Conservation (phyloP, 169 alveolate genomes). For the Cryptosporidium xiaoi region DNA sequence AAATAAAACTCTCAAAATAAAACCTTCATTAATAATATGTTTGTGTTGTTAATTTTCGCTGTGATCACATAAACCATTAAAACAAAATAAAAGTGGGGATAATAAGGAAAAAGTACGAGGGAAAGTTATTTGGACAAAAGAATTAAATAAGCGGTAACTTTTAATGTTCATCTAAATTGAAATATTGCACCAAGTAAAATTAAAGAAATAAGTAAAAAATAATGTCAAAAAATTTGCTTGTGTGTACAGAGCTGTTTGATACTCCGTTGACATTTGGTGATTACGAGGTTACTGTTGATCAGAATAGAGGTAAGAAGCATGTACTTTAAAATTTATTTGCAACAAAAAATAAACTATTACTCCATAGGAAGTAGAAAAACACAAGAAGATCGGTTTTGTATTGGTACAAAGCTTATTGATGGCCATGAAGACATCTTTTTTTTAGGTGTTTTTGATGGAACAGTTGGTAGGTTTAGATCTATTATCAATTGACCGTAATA, state of each 20-base stretch:
- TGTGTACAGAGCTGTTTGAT: slow-evolving; percentile 69
- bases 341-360: background rate
- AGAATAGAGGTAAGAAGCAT: slow-evolving; percentile 43
- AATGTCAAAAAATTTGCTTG: slow-evolving; percentile 55
- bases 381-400: slow-evolving; percentile 84
- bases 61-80: too few species aligned
- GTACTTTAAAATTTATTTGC: background rate
- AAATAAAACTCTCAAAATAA: too few species aligned
- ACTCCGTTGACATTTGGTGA: slow-evolving; percentile 55
- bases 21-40: too few species aligned
- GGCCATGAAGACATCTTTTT: slow-evolving; percentile 77
- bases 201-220: background rate
- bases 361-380: slow-evolving; percentile 81
- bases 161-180: background rate
- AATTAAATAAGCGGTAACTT: slow-evolving; percentile 41
- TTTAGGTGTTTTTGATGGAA: slow-evolving; percentile 87
- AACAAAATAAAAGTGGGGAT: too few species aligned
- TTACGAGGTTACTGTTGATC: slow-evolving; percentile 72
- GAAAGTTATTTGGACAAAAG: slow-evolving; percentile 1
- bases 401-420: slow-evolving; percentile 77
- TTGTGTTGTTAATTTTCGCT: too few species aligned
- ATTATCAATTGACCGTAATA: background rate
- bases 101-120: slow-evolving; percentile 37
- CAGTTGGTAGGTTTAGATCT: slow-evolving; percentile 80
- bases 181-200: slow-evolving; percentile 2